A percentile compares a stretch with the other conserved stretches of the same genome.
phyloP scores from a whole-genome alignment of 805 yeast genomes.

The Kazachstania viticola region DNA sequence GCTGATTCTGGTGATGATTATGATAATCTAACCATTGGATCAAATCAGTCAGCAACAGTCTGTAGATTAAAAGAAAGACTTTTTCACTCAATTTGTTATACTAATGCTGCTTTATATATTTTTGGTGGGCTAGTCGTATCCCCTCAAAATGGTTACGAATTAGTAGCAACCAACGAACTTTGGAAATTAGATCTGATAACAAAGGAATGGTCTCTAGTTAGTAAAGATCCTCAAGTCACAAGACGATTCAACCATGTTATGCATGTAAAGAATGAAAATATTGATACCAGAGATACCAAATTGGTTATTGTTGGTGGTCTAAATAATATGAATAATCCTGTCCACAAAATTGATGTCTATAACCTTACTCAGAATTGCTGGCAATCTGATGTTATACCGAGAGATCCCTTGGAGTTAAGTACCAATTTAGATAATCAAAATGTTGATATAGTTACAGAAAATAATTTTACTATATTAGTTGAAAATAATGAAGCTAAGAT shows the following conservation, averaged over 20 bases:
- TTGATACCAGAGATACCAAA: constrained; percentile 20
- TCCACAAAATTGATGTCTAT: constrained; percentile 19
- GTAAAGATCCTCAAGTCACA: constrained; percentile 26
- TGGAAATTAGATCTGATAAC: constrained; percentile 53
- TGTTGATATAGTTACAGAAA: constrained; percentile 10
- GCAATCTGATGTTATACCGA: constrained; percentile 12
- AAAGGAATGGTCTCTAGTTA: constrained; percentile 42
- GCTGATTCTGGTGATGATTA: not conserved
- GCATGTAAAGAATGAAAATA: constrained; percentile 24
- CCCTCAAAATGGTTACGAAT: constrained; percentile 24
- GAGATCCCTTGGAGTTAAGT: constrained; percentile 5
- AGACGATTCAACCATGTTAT: constrained; percentile 43
- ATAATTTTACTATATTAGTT: constrained; percentile 18
- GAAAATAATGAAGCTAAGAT: constrained; percentile 20
- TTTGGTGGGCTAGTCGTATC: constrained; percentile 54
- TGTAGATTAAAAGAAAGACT: constrained; percentile 30
- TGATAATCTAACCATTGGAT: not conserved
- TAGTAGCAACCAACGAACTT: constrained; percentile 47
- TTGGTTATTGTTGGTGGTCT: constrained; percentile 24
- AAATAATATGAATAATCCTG: constrained; percentile 19
- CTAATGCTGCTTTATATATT: constrained; percentile 40
- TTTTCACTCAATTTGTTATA: constrained; percentile 46
- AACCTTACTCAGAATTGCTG: constrained; percentile 19
- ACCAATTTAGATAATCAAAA: constrained; percentile 15
- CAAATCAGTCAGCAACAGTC: constrained; percentile 1